Percentiles rank a stretch among this genome's conserved stretches.
phyloP scores from a whole-genome alignment of 257 asterid genomes.

The Solanum okadae region DNA sequence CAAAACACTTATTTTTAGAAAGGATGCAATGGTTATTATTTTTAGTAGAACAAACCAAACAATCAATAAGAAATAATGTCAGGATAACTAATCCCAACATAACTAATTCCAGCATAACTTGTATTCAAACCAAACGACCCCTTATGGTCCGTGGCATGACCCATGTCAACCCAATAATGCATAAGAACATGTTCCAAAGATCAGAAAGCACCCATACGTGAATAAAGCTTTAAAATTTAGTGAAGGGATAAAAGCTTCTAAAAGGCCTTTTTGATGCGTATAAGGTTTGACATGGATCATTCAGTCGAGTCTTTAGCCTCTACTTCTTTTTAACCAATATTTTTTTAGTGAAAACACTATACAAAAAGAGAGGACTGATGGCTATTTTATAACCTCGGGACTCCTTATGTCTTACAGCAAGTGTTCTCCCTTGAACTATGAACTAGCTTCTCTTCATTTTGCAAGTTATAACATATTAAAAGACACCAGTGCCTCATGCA shows the following conservation, averaged over 20 bases:
- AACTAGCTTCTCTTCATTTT: not conserved
- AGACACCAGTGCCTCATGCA: not conserved
- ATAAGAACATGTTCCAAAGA: not conserved
- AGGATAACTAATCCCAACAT: too few relatives aligned
- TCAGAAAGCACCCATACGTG: not conserved
- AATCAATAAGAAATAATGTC: too few relatives aligned
- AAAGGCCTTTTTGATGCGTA: not conserved
- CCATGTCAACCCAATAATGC: not conserved
- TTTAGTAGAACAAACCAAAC: too few relatives aligned
- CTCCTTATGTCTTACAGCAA: not conserved
- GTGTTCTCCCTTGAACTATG: not conserved
- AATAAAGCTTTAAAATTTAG: not conserved
- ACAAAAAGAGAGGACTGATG: not conserved
- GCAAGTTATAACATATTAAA: not conserved
- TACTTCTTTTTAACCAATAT: not conserved
- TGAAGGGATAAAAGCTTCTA: not conserved
- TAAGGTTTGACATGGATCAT: not conserved
- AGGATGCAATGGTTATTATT: too few relatives aligned
- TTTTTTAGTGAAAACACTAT: not conserved
- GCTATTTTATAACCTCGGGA: not conserved
- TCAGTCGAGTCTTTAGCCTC: not conserved
- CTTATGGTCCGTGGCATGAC: not conserved
- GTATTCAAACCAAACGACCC: too few relatives aligned
- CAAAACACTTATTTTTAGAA: too few relatives aligned
- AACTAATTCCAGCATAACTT: too few relatives aligned